Percentiles rank a stretch among this genome's conserved stretches.
Conservation (phyloP, 352 stramenopile species). For the Albugo laibachii region DNA sequence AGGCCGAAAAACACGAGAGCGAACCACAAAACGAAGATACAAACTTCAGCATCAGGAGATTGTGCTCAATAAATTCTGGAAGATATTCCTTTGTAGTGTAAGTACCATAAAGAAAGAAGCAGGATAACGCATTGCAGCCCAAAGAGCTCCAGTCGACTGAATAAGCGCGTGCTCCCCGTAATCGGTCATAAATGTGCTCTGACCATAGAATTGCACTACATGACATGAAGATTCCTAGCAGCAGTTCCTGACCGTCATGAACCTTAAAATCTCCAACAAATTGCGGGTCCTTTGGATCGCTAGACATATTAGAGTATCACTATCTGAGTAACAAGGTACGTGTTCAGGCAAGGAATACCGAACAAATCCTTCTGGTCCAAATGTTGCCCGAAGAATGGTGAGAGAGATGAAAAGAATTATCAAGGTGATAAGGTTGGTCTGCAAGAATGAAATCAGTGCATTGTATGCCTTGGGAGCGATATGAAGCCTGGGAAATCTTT, state of each 20-base stretch:
- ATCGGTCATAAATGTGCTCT: background rate
- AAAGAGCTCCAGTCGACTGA: slow-evolving; percentile 33
- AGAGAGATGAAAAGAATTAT: slow-evolving; percentile 17
- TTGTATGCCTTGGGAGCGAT: slow-evolving; percentile 1
- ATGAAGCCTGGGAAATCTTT: background rate
- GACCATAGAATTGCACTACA: slow-evolving; percentile 9
- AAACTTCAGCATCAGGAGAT: slow-evolving; percentile 47
- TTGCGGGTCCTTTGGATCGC: slow-evolving; percentile 61
- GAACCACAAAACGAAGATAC: slow-evolving; percentile 62
- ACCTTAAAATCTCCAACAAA: slow-evolving; percentile 38
- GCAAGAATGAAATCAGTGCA: slow-evolving; percentile 7
- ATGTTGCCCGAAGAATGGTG: slow-evolving; percentile 18
- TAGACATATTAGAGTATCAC: slow-evolving; percentile 5
- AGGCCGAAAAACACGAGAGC: slow-evolving; percentile 34
- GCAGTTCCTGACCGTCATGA: slow-evolving; percentile 40
- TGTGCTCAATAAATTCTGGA: slow-evolving; percentile 18
- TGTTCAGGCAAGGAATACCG: slow-evolving; percentile 10
- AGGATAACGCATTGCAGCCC: slow-evolving; percentile 30
- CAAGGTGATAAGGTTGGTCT: slow-evolving; percentile 14
- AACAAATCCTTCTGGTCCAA: slow-evolving; percentile 43
- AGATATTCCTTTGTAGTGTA: slow-evolving; percentile 32
- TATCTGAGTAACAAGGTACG: background rate
- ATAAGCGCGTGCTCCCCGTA: background rate
- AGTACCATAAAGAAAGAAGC: slow-evolving; percentile 20
- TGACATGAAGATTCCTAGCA: slow-evolving; percentile 55